phyloP scores from a whole-genome alignment of 2,329 filamentous ascomycete species.

The Penicillium palitans region DNA sequence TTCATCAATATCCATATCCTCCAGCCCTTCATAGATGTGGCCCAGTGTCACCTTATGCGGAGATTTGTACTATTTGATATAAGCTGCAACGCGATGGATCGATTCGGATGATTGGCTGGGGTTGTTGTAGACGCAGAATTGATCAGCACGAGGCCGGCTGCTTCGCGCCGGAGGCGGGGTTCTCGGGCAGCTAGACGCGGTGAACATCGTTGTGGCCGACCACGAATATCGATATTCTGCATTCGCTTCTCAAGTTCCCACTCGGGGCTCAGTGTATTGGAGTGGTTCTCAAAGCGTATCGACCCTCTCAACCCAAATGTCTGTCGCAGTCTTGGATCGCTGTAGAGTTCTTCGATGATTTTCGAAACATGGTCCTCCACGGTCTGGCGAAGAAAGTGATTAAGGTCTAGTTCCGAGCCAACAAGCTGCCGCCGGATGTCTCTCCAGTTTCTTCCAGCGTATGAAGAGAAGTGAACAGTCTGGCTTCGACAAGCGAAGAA shows the following conservation, averaged over 20 bases:
- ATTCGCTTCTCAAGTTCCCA: slow-evolving; percentile 6
- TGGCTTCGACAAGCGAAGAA: too few species aligned
- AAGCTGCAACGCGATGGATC: slow-evolving; percentile 11
- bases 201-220: background rate
- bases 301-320: too few species aligned
- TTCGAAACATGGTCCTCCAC: too few species aligned
- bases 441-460: too few species aligned
- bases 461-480: too few species aligned
- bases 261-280: slow-evolving; percentile 9
- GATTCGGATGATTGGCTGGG: slow-evolving; percentile 14
- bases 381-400: too few species aligned
- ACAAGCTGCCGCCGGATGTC: too few species aligned
- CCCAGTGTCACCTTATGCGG: slow-evolving; percentile 14
- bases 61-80: slow-evolving; percentile 18
- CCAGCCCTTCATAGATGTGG: slow-evolving; percentile 14
- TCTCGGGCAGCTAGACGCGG: slow-evolving; percentile 6
- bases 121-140: slow-evolving; percentile 15
- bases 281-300: too few species aligned
- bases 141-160: slow-evolving; percentile 9
- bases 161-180: background rate
- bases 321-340: too few species aligned
- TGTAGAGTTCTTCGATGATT: too few species aligned
- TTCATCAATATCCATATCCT: slow-evolving; percentile 13
- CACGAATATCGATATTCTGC: slow-evolving; percentile 3
- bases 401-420: too few species aligned